Percentiles rank a stretch among this genome's conserved stretches.
These are phyloP conservation scores for Cryphonectria nitschkei DNA, from an alignment of 2,329 filamentous ascomycete genomes.

Conservation along the genomic window DNA sequence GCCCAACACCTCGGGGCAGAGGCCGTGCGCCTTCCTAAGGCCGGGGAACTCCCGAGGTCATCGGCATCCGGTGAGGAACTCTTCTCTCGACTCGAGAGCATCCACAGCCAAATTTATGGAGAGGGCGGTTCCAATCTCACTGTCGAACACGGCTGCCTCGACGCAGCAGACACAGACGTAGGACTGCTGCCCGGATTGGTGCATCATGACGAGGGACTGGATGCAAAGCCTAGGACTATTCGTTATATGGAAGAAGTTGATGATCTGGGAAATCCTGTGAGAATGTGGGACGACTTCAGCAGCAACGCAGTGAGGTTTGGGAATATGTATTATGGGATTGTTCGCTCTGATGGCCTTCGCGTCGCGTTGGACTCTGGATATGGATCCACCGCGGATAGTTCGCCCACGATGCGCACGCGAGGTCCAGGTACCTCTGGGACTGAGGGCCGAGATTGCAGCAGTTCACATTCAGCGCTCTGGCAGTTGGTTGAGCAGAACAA, in stretches of 20 bases:
- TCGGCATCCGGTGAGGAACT: not conserved
- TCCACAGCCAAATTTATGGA: no score
- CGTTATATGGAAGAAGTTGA: not conserved
- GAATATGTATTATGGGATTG: no score
- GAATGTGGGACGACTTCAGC: not conserved
- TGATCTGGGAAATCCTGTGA: no score
- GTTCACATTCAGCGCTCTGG: no score
- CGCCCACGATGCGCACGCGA: no score
- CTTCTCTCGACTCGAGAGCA: not conserved
- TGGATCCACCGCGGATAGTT: no score
- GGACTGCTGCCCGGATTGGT: no score
- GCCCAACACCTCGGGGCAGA: not conserved
- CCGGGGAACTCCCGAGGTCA: not conserved
- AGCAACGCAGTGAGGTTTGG: not conserved
- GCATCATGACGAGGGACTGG: not conserved
- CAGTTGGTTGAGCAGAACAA: no score
- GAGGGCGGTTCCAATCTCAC: no score
- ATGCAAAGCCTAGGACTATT: not conserved
- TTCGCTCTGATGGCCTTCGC: not conserved
- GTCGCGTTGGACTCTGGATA: not conserved
- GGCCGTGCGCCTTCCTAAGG: conserved; percentile 27
- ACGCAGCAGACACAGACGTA: not conserved
- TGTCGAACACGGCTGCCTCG: not conserved
- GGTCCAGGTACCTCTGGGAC: no score
- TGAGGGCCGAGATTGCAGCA: no score